Evolutionary conservation across 306 rosid species (phyloP), one percentile per base, ranked within the genome.

Genomic region (Mimosa bimucronata): DNA sequence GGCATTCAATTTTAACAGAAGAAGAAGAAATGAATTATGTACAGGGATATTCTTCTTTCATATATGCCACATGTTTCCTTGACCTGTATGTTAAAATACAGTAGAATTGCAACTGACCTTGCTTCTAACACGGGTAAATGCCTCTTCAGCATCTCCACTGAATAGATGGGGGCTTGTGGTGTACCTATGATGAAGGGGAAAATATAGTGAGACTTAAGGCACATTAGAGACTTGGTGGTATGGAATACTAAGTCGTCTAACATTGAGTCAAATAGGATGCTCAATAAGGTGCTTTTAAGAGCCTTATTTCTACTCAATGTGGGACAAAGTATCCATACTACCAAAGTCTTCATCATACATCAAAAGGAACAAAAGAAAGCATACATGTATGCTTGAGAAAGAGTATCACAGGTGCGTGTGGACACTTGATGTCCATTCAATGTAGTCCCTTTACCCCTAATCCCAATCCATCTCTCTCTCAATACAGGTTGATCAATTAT

Each of bases 141-240:
- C 98, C 81, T 90, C 93, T 72, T 86, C 89, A 66, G 94, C 94
- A 69, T 90, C 92, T 83, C 93, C 92, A 60, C 80, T 86, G 79
- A 95, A 91, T 50, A 92, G 88, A 83, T 95, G 98, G 2, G 98
- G 98, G 78, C 98, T 95, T 75, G 98, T 95, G 64, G 98, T 95
- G 85, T 94, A 92, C 90, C 98, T 92, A 71, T 29, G 38, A 44
- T 26, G 66, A 10, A 19, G 37, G 10, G 1, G 6, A 29, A 71
- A 25, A 52, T 75, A 68, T 52, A 28, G 78, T 67, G 25, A 42
- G 58, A 78, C 48, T 67, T 75, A n/a, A n/a, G n/a, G n/a, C n/a
- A n/a, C n/a, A n/a, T n/a, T n/a, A 34, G 38, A 34, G 38, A 34
- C 38, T 34, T 34, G 38, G 38, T 34, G 5, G 5, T 34, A 44